phyloP scores from a whole-genome alignment of 2,329 filamentous ascomycete species.

The Pseudopithomyces chartarum region DNA sequence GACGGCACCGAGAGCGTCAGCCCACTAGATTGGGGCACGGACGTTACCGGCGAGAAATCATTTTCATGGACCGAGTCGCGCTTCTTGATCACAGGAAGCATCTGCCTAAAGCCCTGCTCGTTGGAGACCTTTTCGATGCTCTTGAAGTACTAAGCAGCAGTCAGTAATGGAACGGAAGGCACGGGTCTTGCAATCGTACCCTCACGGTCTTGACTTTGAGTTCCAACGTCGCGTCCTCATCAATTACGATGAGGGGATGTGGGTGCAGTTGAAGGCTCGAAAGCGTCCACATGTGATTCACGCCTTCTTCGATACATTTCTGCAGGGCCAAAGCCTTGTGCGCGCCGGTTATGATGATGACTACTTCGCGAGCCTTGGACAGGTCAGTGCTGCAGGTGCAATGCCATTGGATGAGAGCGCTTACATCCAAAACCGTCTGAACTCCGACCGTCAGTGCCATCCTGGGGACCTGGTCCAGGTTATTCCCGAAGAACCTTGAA shows the following conservation, averaged over 20 bases:
- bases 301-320: slow-evolving; percentile 77
- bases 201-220: slow-evolving; percentile 52
- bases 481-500: slow-evolving; percentile 80
- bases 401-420: slow-evolving; percentile 11
- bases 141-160: slow-evolving; percentile 50
- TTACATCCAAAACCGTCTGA: slow-evolving; percentile 75
- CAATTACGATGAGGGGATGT: slow-evolving; percentile 80
- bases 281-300: slow-evolving; percentile 92
- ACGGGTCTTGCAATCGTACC: slow-evolving; percentile 20
- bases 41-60: slow-evolving; percentile 3
- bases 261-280: slow-evolving; percentile 80
- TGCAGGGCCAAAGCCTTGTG: slow-evolving; percentile 82
- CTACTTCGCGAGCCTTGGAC: slow-evolving; percentile 61
- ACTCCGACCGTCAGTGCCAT: slow-evolving; percentile 87
- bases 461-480: slow-evolving; percentile 74
- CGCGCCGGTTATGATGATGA: slow-evolving; percentile 80
- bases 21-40: slow-evolving; percentile 24
- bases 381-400: background rate
- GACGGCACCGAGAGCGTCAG: slow-evolving; percentile 36
- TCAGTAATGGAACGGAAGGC: slow-evolving; percentile 10
- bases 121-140: slow-evolving; percentile 54
- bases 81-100: slow-evolving; percentile 42
- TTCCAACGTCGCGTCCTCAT: slow-evolving; percentile 68
- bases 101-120: slow-evolving; percentile 52
- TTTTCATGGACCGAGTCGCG: slow-evolving; percentile 41